Evolutionary conservation across 768 basidiomycete species (phyloP).

Genomic region (Cantharellus cinnabarinus): DNA sequence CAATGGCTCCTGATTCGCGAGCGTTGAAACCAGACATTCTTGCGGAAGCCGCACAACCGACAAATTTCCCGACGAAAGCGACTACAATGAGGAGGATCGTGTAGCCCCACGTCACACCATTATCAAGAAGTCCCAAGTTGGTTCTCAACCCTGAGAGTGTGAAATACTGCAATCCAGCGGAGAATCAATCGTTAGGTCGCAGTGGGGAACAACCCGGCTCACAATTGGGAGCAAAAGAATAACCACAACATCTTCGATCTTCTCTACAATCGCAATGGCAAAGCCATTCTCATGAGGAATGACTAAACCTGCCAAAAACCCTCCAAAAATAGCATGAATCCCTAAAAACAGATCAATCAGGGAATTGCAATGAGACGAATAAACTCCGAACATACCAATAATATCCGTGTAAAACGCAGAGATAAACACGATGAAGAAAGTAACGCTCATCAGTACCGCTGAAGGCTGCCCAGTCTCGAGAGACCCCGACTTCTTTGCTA

Average conservation of each 20-base stretch:
- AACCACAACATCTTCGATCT: slow-evolving; percentile 69
- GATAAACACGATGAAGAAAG: slow-evolving; percentile 47
- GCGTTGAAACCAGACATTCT: slow-evolving; percentile 39
- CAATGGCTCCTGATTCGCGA: slow-evolving; percentile 69
- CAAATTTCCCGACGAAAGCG: slow-evolving; percentile 64
- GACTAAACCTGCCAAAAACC: slow-evolving; percentile 64
- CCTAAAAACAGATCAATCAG: slow-evolving; percentile 2
- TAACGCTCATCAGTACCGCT: slow-evolving; percentile 56
- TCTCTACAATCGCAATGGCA: slow-evolving; percentile 61
- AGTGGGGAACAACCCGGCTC: slow-evolving; percentile 15
- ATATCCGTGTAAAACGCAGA: slow-evolving; percentile 75
- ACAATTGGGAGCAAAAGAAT: slow-evolving; percentile 62
- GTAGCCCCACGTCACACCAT: slow-evolving; percentile 67
- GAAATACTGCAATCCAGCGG: slow-evolving; percentile 38
- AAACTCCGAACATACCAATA: slow-evolving; percentile 49
- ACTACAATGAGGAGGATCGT: slow-evolving; percentile 50
- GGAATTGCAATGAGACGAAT: slow-evolving; percentile 22
- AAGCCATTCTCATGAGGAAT: slow-evolving; percentile 70
- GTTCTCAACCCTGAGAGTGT: slow-evolving; percentile 59
- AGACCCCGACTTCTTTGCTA: slow-evolving; percentile 45
- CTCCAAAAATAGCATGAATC: slow-evolving; percentile 25
- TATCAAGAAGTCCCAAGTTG: slow-evolving; percentile 56
- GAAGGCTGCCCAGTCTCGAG: slow-evolving; percentile 56
- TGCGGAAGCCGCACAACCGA: slow-evolving; percentile 43
- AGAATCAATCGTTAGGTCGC: neutral